phyloP scores from a whole-genome alignment of 352 stramenopile species.

The Globisporangium splendens region DNA sequence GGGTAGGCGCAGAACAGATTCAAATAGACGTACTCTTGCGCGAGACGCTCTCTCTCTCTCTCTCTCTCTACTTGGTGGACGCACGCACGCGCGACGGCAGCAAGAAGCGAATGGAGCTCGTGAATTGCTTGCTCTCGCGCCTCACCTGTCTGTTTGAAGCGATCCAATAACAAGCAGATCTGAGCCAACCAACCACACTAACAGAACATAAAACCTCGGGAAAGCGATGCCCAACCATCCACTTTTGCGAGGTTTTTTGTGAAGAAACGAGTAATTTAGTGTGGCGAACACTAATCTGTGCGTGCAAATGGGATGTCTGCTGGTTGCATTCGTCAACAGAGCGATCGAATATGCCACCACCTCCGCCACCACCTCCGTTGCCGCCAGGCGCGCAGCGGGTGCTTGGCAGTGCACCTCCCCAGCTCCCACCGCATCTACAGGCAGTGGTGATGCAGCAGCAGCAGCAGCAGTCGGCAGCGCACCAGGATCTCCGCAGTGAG shows the following conservation, averaged over 20 bases:
- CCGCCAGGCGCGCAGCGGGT: conserved; percentile 15
- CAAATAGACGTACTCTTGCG: too few species aligned
- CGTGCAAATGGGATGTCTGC: too few species aligned
- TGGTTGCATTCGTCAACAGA: neutral
- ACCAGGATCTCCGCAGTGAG: conserved; percentile 11
- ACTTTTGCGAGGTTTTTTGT: neutral
- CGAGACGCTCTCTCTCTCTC: too few species aligned
- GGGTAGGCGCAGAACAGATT: too few species aligned
- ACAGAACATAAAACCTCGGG: neutral
- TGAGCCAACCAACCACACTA: neutral
- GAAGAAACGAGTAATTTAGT: neutral
- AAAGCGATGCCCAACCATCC: neutral
- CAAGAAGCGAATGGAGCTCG: too few species aligned
- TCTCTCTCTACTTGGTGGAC: too few species aligned
- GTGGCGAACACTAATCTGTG: neutral
- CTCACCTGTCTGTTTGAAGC: neutral
- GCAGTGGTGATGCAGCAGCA: conserved; percentile 55
- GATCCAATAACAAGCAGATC: neutral
- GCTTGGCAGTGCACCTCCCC: conserved; percentile 1
- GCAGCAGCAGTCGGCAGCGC: neutral
- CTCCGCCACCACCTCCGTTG: conserved; percentile 17
- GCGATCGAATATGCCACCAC: conserved; percentile 4
- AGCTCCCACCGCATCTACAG: conserved; percentile 47
- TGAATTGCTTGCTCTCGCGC: too few species aligned
- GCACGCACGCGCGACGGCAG: too few species aligned